Conservation (phyloP, 352 stramenopile species). For the Phytophthora litchii region DNA sequence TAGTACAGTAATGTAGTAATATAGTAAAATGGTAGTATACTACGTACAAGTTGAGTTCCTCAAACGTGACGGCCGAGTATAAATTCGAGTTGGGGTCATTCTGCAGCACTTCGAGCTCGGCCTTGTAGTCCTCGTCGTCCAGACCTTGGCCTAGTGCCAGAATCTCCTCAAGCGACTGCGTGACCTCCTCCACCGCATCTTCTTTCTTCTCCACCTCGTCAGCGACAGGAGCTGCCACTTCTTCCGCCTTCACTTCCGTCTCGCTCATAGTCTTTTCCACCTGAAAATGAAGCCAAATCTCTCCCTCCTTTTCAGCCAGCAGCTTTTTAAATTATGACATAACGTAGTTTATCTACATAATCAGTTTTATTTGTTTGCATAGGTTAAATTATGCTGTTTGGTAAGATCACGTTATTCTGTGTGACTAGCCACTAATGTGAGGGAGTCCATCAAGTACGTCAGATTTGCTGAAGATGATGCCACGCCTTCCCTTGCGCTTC, state of each 20-base stretch:
- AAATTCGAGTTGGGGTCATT: conserved; percentile 87
- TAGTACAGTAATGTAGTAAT: background rate
- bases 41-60: conserved; percentile 76
- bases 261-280: conserved; percentile 30
- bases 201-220: conserved; percentile 20
- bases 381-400: background rate
- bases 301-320: conserved; percentile 20
- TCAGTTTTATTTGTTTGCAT: too few species aligned
- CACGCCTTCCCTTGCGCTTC: conserved; percentile 30
- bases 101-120: conserved; percentile 82
- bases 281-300: conserved; percentile 23
- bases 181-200: conserved; percentile 66
- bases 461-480: conserved; percentile 14
- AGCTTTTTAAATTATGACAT: conserved; percentile 12
- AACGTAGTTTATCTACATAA: background rate
- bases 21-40: background rate
- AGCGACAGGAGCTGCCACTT: conserved; percentile 3
- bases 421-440: too few species aligned
- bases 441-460: background rate
- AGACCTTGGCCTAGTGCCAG: conserved; percentile 83
- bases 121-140: conserved; percentile 89
- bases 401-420: background rate
- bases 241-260: conserved; percentile 29
- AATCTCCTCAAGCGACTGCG: conserved; percentile 82
- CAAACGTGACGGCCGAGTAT: conserved; percentile 85